Evolutionary conservation across 1,139 yeast species (phyloP).

Genomic region (Kluyveromyces marxianus): DNA sequence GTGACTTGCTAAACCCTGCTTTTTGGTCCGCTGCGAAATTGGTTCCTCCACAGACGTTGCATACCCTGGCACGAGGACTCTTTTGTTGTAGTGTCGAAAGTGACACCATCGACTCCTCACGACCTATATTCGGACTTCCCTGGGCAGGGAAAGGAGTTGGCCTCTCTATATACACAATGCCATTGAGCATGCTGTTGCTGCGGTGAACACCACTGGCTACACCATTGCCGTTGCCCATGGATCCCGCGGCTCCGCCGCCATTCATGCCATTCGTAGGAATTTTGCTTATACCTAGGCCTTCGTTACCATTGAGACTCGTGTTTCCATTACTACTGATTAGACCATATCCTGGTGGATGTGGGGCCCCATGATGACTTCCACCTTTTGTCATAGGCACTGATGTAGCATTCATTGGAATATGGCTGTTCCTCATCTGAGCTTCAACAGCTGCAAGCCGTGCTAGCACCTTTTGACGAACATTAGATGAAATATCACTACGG

Average conservation of each 20-base stretch:
- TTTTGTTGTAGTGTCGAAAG: background rate
- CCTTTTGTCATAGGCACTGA: no score
- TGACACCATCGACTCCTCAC: background rate
- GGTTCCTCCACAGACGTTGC: slow-evolving; percentile 5
- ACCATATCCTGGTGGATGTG: no score
- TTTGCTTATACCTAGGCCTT: no score
- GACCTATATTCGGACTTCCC: background rate
- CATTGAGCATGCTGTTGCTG: no score
- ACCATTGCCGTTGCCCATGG: no score
- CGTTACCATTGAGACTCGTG: no score
- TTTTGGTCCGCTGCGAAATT: background rate
- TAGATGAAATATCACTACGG: slow-evolving; percentile 65
- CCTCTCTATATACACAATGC: background rate
- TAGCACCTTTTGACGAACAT: slow-evolving; percentile 31
- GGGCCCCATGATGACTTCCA: no score
- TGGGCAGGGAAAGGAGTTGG: background rate
- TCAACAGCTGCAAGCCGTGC: slow-evolving; percentile 14
- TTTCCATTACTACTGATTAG: no score
- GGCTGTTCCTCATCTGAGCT: background rate
- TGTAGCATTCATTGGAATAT: background rate
- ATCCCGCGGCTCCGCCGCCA: no score
- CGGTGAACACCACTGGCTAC: background rate
- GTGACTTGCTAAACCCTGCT: no score
- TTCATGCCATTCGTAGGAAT: no score
- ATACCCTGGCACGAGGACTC: background rate